These are phyloP conservation scores for Salix caprea DNA, from an alignment of 345 rosid genomes.

Conservation along the genomic window DNA sequence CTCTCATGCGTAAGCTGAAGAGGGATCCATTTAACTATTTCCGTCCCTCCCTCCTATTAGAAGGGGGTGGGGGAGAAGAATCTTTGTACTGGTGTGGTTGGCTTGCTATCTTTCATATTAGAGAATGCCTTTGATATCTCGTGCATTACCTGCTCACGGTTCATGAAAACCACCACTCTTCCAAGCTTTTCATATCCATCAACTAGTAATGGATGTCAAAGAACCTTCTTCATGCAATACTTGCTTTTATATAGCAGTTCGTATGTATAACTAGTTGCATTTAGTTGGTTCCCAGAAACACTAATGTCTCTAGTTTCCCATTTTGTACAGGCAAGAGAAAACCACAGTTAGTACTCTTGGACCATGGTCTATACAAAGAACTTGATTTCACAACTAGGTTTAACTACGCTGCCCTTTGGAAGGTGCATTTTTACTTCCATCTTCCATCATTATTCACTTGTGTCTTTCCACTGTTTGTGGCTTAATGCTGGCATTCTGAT, in stretches of 20 bases:
- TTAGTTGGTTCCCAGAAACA: background rate
- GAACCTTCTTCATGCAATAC: background rate
- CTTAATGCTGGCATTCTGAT: conserved; percentile 1
- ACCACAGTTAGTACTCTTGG: conserved; percentile 85
- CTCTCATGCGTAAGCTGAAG: background rate
- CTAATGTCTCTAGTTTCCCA: background rate
- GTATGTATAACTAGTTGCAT: background rate
- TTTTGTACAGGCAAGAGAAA: conserved; percentile 48
- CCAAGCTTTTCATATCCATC: background rate
- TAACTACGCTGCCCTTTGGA: conserved; percentile 88
- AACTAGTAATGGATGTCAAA: too few relatives aligned
- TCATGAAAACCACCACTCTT: background rate
- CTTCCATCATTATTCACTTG: background rate
- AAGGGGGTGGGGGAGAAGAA: background rate
- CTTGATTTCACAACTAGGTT: conserved; percentile 70
- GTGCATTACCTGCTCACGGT: too few relatives aligned
- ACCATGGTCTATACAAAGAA: conserved; percentile 90
- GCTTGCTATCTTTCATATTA: background rate
- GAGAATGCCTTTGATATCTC: background rate
- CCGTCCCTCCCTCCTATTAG: background rate
- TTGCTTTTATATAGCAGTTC: background rate
- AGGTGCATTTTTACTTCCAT: conserved; percentile 34
- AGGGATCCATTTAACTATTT: background rate
- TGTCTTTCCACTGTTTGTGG: conserved; percentile 3
- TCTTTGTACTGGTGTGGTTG: background rate